Evolutionary conservation across 1,284 basidiomycete species (phyloP).

Genomic region (Xerocomus amazonicus): DNA sequence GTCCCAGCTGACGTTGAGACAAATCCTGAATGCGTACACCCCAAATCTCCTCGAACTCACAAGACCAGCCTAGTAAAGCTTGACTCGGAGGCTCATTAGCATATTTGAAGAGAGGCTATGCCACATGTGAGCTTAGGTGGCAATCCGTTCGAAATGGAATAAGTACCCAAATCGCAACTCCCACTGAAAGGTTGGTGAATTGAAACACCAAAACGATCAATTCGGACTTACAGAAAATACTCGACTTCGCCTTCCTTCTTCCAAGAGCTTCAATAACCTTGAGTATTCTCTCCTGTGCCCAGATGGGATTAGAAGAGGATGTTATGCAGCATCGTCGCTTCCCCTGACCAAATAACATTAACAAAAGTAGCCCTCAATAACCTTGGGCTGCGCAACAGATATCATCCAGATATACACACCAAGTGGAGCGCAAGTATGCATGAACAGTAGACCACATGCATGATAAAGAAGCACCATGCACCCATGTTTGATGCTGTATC

Average conservation of each 20-base stretch:
- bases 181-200: conserved; percentile 43
- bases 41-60: conserved; percentile 62
- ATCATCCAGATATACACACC: conserved; percentile 40
- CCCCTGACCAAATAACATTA: conserved; percentile 18
- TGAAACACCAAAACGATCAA: not conserved
- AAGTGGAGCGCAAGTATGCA: conserved; percentile 59
- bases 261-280: conserved; percentile 59
- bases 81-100: conserved; percentile 49
- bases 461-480: conserved; percentile 73
- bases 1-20: conserved; percentile 14
- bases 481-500: conserved; percentile 71
- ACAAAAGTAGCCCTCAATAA: not conserved
- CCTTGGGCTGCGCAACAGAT: not conserved
- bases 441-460: conserved; percentile 68
- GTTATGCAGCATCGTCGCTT: conserved; percentile 33
- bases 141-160: not conserved
- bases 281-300: conserved; percentile 57
- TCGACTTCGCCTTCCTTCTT: conserved; percentile 59
- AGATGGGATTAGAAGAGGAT: conserved; percentile 34
- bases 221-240: conserved; percentile 56
- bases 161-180: conserved; percentile 60
- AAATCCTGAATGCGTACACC: conserved; percentile 51
- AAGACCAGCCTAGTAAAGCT: conserved; percentile 51
- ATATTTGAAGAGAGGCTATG: conserved; percentile 64
- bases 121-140: conserved; percentile 12